Evolutionary conservation across 2,329 filamentous ascomycete genomes (phyloP), one percentile per base, ranked within the genome.

Genomic region (Ilyonectria robusta): DNA sequence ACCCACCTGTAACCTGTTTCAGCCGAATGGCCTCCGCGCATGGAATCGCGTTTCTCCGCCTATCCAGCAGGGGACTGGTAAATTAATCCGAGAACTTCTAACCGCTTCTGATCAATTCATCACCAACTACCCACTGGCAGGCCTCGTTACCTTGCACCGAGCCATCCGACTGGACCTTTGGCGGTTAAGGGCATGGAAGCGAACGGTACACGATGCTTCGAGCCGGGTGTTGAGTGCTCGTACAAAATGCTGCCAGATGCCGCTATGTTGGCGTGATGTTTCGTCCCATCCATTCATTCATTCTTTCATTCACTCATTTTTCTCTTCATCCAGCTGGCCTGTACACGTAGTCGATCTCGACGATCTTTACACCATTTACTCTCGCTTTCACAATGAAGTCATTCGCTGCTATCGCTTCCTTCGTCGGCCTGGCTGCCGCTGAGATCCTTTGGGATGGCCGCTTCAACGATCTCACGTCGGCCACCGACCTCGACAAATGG

Each of bases 361-460:
- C 59, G 46, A 44, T 62, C 59, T 50, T 54, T 62, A 23, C 21
- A 33, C 46, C 23, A n/a, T 35, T 33, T 47, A 23, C 23, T 26
- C 40, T 21, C 46, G 29, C 40, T 57, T 46, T 37, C 44, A 53
- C 26, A 35, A 66, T 66, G 64, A 66, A 66, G 59, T 42, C 37
- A 26, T 62, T 62, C n/a, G 48, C 53, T 33, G 47, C 59, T 62
- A 42, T 66, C 54, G 59, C 37, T 50, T 59, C 59, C 29, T 37
- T 62, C 3, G 59, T 21, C 40, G 54, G 64, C 59, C 59, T 66
- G 17, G 64, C 59, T 54, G 64, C 64, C 54, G 59, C 64, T 8
- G 64, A 66, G 4, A 19, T 90, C 58, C 78, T 90, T 29, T 92
- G 90, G 90, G 89, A 92, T 77, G 90, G 90, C 31, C 87, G 89